Percentiles rank a stretch among this genome's conserved stretches.
These are phyloP conservation scores for Amanita rubescens DNA, from an alignment of 768 basidiomycete genomes.

Conservation along the genomic window DNA sequence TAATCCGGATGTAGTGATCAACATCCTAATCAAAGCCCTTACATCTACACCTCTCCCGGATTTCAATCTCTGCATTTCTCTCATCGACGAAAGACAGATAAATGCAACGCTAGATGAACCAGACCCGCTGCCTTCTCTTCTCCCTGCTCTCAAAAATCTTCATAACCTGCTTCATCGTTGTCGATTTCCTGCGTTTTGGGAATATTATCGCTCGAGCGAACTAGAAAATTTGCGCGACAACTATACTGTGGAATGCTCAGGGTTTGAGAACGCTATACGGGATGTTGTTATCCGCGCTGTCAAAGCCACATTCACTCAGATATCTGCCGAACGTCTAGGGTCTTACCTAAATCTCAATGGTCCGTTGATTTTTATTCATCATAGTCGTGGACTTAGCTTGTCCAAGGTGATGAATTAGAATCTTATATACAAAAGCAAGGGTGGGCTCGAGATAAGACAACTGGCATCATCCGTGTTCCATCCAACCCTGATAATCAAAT, in stretches of 20 bases:
- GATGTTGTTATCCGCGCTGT: conserved; percentile 73
- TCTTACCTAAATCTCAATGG: conserved; percentile 66
- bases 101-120: conserved; percentile 63
- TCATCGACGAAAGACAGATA: conserved; percentile 70
- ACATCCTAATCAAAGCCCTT: conserved; percentile 90
- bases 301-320: conserved; percentile 70
- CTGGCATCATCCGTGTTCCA: conserved; percentile 59
- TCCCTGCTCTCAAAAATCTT: conserved; percentile 61
- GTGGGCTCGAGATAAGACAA: conserved; percentile 52
- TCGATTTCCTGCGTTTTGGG: conserved; percentile 86
- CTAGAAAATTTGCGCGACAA: conserved; percentile 73
- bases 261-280: conserved; percentile 79
- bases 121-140: conserved; percentile 67
- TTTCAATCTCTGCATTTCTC: conserved; percentile 89
- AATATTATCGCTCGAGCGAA: conserved; percentile 59
- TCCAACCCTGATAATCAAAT: conserved; percentile 86
- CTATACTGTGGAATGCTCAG: conserved; percentile 76
- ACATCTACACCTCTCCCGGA: conserved; percentile 83
- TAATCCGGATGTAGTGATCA: conserved; percentile 88
- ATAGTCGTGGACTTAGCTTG: neutral
- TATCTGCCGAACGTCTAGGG: conserved; percentile 57
- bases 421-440: conserved; percentile 56
- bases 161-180: conserved; percentile 72
- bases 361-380: conserved; percentile 18
- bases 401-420: conserved; percentile 47